Base-by-base conservation (phyloP, 2,329 filamentous ascomycete species). In the Metarhizium humberi region DNA sequence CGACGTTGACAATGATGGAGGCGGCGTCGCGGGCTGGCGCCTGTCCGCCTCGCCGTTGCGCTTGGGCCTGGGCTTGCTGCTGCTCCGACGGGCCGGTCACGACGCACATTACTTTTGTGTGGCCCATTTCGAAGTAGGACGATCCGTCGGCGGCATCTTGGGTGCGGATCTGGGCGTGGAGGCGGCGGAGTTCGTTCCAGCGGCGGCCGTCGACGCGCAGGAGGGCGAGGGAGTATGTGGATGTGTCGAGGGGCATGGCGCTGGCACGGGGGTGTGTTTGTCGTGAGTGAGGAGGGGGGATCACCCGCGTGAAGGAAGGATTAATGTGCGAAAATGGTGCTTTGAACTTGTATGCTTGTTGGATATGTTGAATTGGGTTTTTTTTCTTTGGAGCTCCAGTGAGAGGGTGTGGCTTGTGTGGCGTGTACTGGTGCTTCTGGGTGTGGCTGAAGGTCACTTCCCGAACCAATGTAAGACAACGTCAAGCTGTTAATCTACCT, bases 61-160 rank as follows among this genome's bases (percentile, higher is more conserved):
- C 62, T 58, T 71, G 71, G 51, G 73, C 70, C 72, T 99, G 94
- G 40, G 82, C n/a, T 53, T 63, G 63, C 34, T 72, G 71, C 53
- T 74, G 73, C 72, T 99, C 94, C 42, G 82, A 84, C 0, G 94
- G 94, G 0, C 94, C 94, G 2, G 86, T 84, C 50, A 99, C 86
- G 29, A 92, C 90, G 73, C 92, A 96, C 73, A 97, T 89, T 63
- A 99, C 87, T 69, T 96, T 94, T 25, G 94, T 99, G 73, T 97
- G 95, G 64, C 94, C 94, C 86, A 95, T 95, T 69, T 96, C 90
- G 57, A 97, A 84, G 72, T 96, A 96, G 58, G 87, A 90, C 48
- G 89, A 95, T 40, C 94, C 94, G 64, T 97, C 94, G 55, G 92
- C 91, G 51, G 92, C 87, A 58, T 92, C 87, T 72, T 96, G 94